phyloP scores from a whole-genome alignment of 371 early-diverging fungal genomes.

The Mucor velutinosus region DNA sequence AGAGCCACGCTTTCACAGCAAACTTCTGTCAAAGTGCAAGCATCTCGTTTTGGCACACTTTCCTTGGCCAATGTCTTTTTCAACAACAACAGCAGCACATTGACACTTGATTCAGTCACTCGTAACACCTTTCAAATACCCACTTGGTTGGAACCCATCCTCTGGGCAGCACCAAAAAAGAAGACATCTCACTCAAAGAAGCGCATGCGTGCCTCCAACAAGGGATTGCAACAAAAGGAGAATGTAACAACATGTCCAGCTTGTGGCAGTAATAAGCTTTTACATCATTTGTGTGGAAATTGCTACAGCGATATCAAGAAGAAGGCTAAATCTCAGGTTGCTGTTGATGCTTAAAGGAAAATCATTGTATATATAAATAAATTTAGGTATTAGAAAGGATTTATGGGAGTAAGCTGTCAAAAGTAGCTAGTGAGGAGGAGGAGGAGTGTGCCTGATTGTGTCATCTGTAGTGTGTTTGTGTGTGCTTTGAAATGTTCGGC shows the following conservation, averaged over 20 bases:
- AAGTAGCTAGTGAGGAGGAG: neutral
- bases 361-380: slow-evolving; percentile 2
- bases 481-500: neutral
- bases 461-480: neutral
- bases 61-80: slow-evolving; percentile 2
- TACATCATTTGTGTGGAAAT: slow-evolving; percentile 76
- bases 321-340: slow-evolving; percentile 27
- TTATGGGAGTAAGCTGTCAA: neutral
- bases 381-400: slow-evolving; percentile 2
- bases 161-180: slow-evolving; percentile 86
- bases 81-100: neutral
- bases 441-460: neutral
- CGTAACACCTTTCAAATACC: slow-evolving; percentile 42
- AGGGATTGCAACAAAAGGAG: slow-evolving; percentile 72
- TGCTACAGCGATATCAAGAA: slow-evolving; percentile 73
- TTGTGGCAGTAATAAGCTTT: slow-evolving; percentile 74
- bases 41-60: slow-evolving; percentile 21
- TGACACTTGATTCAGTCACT: slow-evolving; percentile 7
- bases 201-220: slow-evolving; percentile 83
- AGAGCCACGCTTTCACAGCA: neutral
- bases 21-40: slow-evolving; percentile 5
- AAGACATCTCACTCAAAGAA: slow-evolving; percentile 87
- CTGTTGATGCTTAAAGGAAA: slow-evolving; percentile 6
- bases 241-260: slow-evolving; percentile 75
- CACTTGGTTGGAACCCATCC: slow-evolving; percentile 55